Evolutionary conservation across 768 basidiomycete species (phyloP).

Genomic region (Tricholomella constricta): DNA sequence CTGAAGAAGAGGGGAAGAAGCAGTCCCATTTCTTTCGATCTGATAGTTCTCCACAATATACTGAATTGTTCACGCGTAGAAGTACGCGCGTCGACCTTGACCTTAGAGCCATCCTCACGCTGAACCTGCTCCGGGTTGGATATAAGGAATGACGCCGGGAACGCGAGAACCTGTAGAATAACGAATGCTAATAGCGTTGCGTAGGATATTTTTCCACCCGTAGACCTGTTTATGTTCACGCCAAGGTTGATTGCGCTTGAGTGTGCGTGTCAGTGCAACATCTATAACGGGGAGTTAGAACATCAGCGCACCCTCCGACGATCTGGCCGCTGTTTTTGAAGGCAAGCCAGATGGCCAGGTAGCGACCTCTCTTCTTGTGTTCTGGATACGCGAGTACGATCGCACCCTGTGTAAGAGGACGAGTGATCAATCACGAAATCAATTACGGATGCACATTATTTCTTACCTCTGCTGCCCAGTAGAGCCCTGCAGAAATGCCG

Average conservation of each 20-base stretch:
- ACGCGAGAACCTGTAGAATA: constrained; percentile 16
- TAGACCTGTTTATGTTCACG: constrained; percentile 17
- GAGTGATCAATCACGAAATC: neutral
- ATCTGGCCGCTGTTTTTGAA: constrained; percentile 15
- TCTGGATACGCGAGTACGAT: constrained; percentile 16
- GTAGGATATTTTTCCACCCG: constrained; percentile 21
- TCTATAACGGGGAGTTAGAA: neutral
- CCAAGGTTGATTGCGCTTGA: constrained; percentile 15
- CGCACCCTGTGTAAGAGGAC: constrained; percentile 3
- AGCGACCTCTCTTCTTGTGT: constrained; percentile 14
- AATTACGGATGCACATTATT: too few relatives aligned
- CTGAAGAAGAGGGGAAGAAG: constrained; percentile 19
- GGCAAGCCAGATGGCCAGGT: constrained; percentile 14
- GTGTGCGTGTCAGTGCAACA: neutral
- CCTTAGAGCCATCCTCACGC: constrained; percentile 18
- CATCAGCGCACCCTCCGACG: constrained; percentile 18
- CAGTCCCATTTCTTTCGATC: constrained; percentile 9
- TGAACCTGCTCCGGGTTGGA: constrained; percentile 19
- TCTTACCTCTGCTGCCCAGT: constrained; percentile 21
- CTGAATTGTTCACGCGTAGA: constrained; percentile 16
- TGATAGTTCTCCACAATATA: constrained; percentile 10
- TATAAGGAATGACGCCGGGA: constrained; percentile 14
- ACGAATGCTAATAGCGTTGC: constrained; percentile 14
- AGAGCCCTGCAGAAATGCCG: constrained; percentile 19
- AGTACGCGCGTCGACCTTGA: constrained; percentile 17